Evolutionary conservation across 2,329 filamentous ascomycete species (phyloP).

Genomic region (Capronia coronata): DNA sequence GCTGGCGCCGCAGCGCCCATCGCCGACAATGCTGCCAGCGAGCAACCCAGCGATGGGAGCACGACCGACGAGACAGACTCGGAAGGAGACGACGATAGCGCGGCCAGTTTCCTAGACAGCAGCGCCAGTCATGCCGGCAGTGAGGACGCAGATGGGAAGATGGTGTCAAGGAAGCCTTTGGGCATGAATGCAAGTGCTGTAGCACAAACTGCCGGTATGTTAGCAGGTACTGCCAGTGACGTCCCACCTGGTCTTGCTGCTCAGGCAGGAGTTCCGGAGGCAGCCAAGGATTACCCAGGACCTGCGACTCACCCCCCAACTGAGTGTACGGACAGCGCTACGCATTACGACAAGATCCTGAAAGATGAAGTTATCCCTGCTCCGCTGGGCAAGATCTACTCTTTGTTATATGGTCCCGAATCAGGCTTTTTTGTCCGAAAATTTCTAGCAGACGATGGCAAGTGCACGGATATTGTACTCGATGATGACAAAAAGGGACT

Average conservation of each 20-base stretch:
- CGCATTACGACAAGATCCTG: conserved; percentile 77
- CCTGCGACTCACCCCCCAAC: conserved; percentile 75
- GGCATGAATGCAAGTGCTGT: conserved; percentile 35
- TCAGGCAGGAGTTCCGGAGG: conserved; percentile 24
- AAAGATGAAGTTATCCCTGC: conserved; percentile 82
- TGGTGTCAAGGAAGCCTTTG: conserved; percentile 66
- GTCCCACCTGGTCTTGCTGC: conserved; percentile 36
- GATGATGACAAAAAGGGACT: conserved; percentile 74
- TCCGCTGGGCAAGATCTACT: conserved; percentile 86
- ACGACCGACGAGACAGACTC: conserved; percentile 50
- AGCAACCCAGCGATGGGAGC: conserved; percentile 58
- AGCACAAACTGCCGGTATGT: conserved; percentile 28
- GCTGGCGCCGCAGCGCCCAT: conserved; percentile 83
- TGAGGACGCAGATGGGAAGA: conserved; percentile 46
- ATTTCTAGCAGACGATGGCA: conserved; percentile 71
- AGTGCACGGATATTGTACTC: conserved; percentile 78
- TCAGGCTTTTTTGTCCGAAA: conserved; percentile 78
- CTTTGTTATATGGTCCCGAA: conserved; percentile 72
- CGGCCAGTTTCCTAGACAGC: conserved; percentile 56
- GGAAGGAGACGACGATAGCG: conserved; percentile 44
- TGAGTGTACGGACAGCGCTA: conserved; percentile 69
- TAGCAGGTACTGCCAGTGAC: conserved; percentile 14
- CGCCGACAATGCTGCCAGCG: conserved; percentile 54
- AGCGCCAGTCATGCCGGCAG: conserved; percentile 50
- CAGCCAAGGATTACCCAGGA: conserved; percentile 67